A percentile compares a stretch with the other conserved stretches of the same genome.
Conservation (phyloP, 2,329 filamentous ascomycete genomes). For the Cryoendolithus antarcticus region DNA sequence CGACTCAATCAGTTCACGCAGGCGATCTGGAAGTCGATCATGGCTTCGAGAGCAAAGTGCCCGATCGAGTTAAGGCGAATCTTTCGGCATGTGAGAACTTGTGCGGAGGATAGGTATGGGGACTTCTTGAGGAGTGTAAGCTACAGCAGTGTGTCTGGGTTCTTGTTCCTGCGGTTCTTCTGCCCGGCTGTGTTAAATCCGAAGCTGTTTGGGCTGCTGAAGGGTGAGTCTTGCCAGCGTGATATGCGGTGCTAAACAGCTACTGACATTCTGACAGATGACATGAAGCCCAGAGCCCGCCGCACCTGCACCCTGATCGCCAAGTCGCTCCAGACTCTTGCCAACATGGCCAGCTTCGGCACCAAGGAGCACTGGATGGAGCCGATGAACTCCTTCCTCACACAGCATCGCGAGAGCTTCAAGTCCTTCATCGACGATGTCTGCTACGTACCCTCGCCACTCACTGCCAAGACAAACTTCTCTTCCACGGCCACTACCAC, state of each 20-base stretch:
- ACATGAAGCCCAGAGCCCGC: constrained; percentile 70
- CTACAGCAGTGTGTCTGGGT: constrained; percentile 90
- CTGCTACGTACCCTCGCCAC: constrained; percentile 66
- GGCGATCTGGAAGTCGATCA: constrained; percentile 75
- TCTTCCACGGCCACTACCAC: constrained; percentile 34
- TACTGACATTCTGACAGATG: constrained; percentile 41
- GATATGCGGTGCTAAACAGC: background rate
- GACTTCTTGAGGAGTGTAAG: constrained; percentile 80
- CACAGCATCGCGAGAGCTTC: constrained; percentile 62
- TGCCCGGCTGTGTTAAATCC: constrained; percentile 90
- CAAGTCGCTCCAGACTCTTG: constrained; percentile 80
- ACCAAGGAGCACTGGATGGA: constrained; percentile 99
- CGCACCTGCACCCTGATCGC: constrained; percentile 84
- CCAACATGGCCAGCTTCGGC: constrained; percentile 82
- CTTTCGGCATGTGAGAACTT: constrained; percentile 81
- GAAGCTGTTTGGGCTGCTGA: constrained; percentile 78
- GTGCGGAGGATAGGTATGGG: constrained; percentile 87
- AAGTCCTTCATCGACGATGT: constrained; percentile 79
- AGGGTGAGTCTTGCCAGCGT: constrained; percentile 35
- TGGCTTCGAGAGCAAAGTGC: constrained; percentile 58
- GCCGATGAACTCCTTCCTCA: constrained; percentile 85
- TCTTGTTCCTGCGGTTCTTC: constrained; percentile 88
- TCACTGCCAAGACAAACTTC: constrained; percentile 29
- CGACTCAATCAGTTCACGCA: constrained; percentile 64
- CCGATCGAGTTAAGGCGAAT: constrained; percentile 73